phyloP scores from a whole-genome alignment of 495 filamentous ascomycete species.

The Penicillium canescens region DNA sequence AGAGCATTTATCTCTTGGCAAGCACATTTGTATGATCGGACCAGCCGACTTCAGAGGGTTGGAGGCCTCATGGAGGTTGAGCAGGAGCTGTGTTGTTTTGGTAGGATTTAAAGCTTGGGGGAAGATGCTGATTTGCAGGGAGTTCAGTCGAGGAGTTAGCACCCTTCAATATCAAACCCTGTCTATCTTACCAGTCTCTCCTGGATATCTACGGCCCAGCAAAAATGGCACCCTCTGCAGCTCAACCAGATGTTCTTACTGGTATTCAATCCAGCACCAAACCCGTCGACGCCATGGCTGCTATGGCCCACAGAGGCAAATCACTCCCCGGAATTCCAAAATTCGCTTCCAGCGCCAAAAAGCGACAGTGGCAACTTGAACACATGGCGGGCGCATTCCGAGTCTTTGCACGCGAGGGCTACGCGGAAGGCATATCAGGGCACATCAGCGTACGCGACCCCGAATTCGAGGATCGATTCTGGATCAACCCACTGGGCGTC shows the following conservation, averaged over 20 bases:
- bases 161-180: too few relatives aligned
- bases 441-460: conserved; percentile 32
- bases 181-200: too few relatives aligned
- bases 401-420: conserved; percentile 25
- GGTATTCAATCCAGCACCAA: not conserved
- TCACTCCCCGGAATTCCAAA: conserved; percentile 40
- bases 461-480: conserved; percentile 21
- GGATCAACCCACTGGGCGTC: conserved; percentile 31
- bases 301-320: conserved; percentile 13
- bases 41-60: too few relatives aligned
- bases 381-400: conserved; percentile 45
- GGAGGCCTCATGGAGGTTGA: too few relatives aligned
- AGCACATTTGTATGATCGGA: too few relatives aligned
- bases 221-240: too few relatives aligned
- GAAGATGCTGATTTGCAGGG: too few relatives aligned
- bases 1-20: too few relatives aligned
- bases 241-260: not conserved
- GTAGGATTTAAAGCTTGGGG: too few relatives aligned
- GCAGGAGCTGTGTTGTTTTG: too few relatives aligned
- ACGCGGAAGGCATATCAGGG: conserved; percentile 28
- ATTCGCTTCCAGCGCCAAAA: conserved; percentile 36
- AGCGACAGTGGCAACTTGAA: conserved; percentile 46
- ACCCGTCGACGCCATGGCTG: conserved; percentile 10
- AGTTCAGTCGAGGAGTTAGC: too few relatives aligned
- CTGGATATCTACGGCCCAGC: too few relatives aligned